Evolutionary conservation across 1,284 basidiomycete species (phyloP).

Genomic region (Sporisorium exsertum): DNA sequence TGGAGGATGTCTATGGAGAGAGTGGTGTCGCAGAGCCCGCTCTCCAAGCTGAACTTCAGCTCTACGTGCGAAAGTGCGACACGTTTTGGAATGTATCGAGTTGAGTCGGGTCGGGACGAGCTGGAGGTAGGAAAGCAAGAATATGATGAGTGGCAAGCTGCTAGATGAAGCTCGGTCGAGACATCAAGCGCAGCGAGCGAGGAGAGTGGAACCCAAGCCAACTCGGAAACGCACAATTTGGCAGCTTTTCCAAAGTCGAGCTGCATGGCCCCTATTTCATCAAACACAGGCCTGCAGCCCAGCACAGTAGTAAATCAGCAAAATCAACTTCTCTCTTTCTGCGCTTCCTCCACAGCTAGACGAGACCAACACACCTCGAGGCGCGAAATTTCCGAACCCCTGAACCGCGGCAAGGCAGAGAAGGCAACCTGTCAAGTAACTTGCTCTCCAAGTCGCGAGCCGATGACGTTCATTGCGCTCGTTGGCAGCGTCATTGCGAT

Average conservation of each 20-base stretch:
- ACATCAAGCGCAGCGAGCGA: background rate
- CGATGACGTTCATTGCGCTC: no score
- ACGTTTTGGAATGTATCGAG: background rate
- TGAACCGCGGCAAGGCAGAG: background rate
- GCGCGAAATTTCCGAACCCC: background rate
- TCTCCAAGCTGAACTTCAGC: background rate
- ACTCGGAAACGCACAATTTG: slow-evolving; percentile 34
- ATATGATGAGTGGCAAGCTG: slow-evolving; percentile 5
- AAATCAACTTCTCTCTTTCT: slow-evolving; percentile 1
- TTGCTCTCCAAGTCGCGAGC: no score
- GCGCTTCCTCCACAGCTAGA: no score
- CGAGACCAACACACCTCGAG: background rate
- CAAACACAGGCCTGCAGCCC: background rate
- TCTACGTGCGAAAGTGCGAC: slow-evolving; percentile 2
- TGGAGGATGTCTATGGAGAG: background rate
- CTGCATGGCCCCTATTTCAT: slow-evolving; percentile 14
- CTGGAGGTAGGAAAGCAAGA: slow-evolving; percentile 1
- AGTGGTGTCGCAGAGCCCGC: background rate
- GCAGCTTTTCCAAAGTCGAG: slow-evolving; percentile 1
- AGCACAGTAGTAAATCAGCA: background rate
- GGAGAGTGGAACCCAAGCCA: slow-evolving; percentile 23
- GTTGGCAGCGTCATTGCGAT: no score
- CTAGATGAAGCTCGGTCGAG: no score
- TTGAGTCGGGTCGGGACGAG: background rate
- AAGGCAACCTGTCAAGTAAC: no score